Evolutionary conservation across 306 rosid genomes (phyloP).

Genomic region (Urtica urens): DNA sequence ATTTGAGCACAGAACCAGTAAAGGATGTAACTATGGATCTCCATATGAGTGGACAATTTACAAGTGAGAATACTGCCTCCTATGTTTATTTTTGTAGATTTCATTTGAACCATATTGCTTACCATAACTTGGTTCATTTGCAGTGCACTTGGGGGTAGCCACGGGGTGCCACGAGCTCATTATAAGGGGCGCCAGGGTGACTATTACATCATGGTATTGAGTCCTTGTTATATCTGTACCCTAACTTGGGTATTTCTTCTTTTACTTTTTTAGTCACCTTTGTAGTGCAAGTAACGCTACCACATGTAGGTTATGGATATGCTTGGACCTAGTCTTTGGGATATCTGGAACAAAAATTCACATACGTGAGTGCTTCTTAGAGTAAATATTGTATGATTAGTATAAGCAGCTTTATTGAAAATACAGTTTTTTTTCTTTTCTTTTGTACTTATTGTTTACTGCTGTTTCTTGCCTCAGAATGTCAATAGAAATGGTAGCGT

Average conservation of each 20-base stretch:
- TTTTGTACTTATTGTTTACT: not conserved
- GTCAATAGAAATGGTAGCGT: slow-evolving; percentile 50
- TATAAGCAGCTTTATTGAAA: not conserved
- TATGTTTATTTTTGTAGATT: not conserved
- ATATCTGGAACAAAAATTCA: slow-evolving; percentile 42
- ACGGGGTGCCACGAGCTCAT: slow-evolving; percentile 43
- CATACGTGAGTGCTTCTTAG: slow-evolving; percentile 26
- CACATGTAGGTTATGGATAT: slow-evolving; percentile 39
- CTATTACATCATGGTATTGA: slow-evolving; percentile 36
- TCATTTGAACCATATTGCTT: not conserved
- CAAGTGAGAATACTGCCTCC: slow-evolving; percentile 40
- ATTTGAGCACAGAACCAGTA: slow-evolving; percentile 89
- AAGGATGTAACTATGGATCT: slow-evolving; percentile 84
- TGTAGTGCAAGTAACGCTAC: not conserved
- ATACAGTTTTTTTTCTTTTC: not conserved
- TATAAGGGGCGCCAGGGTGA: slow-evolving; percentile 43
- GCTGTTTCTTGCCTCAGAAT: slow-evolving; percentile 23
- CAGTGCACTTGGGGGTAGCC: slow-evolving; percentile 43
- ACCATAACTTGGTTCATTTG: not conserved
- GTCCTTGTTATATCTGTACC: not conserved
- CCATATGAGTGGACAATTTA: slow-evolving; percentile 97
- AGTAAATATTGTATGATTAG: not conserved
- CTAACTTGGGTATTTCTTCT: not conserved
- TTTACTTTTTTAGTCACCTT: not conserved
- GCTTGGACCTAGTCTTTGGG: slow-evolving; percentile 46